phyloP scores from a whole-genome alignment of 108 stramenopile species.

The Pelagomonas calceolata region DNA sequence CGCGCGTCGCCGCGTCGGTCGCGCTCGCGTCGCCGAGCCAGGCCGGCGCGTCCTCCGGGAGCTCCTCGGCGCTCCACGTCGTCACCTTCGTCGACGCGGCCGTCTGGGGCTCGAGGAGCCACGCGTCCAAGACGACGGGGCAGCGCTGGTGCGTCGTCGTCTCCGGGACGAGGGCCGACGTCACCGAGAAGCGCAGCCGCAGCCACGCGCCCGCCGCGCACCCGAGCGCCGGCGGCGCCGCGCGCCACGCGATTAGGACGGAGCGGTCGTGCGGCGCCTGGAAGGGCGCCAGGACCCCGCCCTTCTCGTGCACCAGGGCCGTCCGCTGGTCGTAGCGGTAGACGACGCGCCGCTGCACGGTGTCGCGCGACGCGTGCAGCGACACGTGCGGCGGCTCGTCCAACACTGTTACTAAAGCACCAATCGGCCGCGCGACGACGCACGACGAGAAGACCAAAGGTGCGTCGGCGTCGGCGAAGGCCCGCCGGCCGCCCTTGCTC shows the following conservation, averaged over 20 bases:
- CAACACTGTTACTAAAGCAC: background rate
- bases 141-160: background rate
- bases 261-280: background rate
- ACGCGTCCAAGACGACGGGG: background rate
- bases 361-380: background rate
- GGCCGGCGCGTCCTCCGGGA: background rate
- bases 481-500: background rate
- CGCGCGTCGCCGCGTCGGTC: too few species aligned
- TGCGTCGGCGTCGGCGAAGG: background rate
- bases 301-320: background rate
- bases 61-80: background rate
- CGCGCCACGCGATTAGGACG: background rate
- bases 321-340: background rate
- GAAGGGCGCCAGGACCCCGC: background rate
- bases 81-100: background rate
- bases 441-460: background rate
- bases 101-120: background rate
- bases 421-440: background rate
- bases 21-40: background rate
- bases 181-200: background rate
- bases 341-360: background rate
- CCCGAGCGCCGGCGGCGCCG: too few species aligned
- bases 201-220: background rate
- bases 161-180: background rate
- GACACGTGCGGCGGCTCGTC: background rate